Percentiles rank a stretch among this genome's conserved stretches.
These are phyloP conservation scores for Fusarium nurragi DNA, from an alignment of 2,329 filamentous ascomycete genomes.

Conservation along the genomic window DNA sequence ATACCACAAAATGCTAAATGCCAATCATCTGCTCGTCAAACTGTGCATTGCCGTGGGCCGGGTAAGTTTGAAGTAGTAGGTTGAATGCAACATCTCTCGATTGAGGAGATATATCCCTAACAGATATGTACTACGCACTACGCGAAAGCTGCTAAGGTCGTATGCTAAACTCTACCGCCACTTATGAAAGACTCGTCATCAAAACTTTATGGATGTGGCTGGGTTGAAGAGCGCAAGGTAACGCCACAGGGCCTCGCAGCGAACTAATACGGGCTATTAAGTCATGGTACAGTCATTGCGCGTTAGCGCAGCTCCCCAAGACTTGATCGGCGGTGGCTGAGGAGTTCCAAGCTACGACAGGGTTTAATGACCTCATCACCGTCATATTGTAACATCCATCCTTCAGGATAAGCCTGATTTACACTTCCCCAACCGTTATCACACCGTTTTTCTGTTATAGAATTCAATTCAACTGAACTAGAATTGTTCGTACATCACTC, in stretches of 20 bases:
- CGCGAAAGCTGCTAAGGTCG: neutral
- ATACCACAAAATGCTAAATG: neutral
- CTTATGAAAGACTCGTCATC: slow-evolving; percentile 4
- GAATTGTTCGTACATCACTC: neutral
- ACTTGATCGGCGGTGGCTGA: slow-evolving; percentile 25
- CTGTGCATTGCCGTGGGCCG: neutral
- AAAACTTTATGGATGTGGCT: slow-evolving; percentile 5
- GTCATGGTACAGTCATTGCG: slow-evolving; percentile 31
- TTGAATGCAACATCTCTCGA: neutral
- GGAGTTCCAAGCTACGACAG: slow-evolving; percentile 18
- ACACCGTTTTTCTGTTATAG: neutral
- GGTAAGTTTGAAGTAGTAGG: neutral
- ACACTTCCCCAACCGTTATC: neutral
- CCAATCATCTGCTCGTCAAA: neutral
- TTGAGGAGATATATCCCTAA: neutral
- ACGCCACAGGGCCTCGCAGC: slow-evolving; percentile 6
- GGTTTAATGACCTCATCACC: slow-evolving; percentile 27
- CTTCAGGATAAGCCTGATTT: slow-evolving; percentile 25
- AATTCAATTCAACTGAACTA: neutral
- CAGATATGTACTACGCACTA: fast-evolving
- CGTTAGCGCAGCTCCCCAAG: slow-evolving; percentile 26
- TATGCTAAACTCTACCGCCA: neutral
- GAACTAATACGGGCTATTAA: slow-evolving; percentile 2
- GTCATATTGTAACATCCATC: slow-evolving; percentile 20
- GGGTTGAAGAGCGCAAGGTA: neutral